Conservation (phyloP, 371 early-diverging fungal species). For the Mucor mucedo region DNA sequence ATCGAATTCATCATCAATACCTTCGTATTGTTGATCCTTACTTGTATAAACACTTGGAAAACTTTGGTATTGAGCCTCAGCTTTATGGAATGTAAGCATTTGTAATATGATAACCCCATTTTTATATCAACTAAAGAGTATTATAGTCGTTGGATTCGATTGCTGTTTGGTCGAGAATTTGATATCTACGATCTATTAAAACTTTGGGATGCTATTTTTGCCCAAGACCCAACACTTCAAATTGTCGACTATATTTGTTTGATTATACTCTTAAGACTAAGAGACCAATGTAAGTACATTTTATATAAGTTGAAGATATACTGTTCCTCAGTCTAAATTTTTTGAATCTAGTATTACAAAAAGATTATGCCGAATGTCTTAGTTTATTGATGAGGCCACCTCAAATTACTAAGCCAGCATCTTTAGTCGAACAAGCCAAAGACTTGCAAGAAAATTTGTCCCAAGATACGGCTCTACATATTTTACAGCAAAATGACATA, state of each 20-base stretch:
- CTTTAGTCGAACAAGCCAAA: slow-evolving; percentile 71
- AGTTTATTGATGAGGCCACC: slow-evolving; percentile 82
- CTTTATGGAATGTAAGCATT: slow-evolving; percentile 84
- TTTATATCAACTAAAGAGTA: neutral
- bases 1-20: slow-evolving; percentile 73
- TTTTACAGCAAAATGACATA: slow-evolving; percentile 64
- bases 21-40: slow-evolving; percentile 72
- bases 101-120: neutral
- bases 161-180: slow-evolving; percentile 92
- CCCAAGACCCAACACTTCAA: slow-evolving; percentile 72
- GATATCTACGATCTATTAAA: slow-evolving; percentile 67
- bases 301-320: too few relatives aligned
- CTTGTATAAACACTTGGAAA: slow-evolving; percentile 71
- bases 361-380: slow-evolving; percentile 79
- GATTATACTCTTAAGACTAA: slow-evolving; percentile 73
- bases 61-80: slow-evolving; percentile 89
- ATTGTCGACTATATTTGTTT: slow-evolving; percentile 85
- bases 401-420: slow-evolving; percentile 56
- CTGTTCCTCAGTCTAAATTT: neutral
- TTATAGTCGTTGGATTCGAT: slow-evolving; percentile 87
- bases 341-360: slow-evolving; percentile 61
- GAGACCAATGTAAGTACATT: slow-evolving; percentile 71
- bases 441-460: slow-evolving; percentile 59
- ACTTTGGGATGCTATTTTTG: slow-evolving; percentile 93
- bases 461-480: slow-evolving; percentile 55